These are phyloP conservation scores for Nicotiana rustica DNA, from an alignment of 305 asterid genomes.

Conservation along the genomic window DNA sequence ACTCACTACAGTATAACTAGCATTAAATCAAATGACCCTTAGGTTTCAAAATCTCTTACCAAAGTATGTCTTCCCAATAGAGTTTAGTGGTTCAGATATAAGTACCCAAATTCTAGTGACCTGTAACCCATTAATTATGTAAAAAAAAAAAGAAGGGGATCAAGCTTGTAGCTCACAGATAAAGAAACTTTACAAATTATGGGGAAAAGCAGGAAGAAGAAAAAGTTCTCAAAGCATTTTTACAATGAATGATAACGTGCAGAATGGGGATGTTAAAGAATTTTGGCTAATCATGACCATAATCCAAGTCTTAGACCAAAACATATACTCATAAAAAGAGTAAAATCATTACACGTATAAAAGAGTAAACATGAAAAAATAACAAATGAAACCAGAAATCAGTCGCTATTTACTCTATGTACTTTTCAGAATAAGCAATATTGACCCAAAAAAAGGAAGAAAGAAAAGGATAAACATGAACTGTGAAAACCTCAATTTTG, in stretches of 20 bases:
- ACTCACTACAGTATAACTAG: background rate
- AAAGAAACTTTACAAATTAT: background rate
- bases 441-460: background rate
- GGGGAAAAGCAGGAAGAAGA: background rate
- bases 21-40: background rate
- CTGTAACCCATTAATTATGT: conserved; percentile 23
- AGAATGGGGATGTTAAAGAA: background rate
- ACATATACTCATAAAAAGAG: conserved; percentile 16
- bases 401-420: conserved; percentile 34
- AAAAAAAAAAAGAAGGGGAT: background rate
- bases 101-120: background rate
- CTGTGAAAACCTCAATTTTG: background rate
- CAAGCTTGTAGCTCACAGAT: conserved; percentile 1
- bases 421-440: conserved; percentile 8
- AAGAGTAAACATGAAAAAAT: conserved; percentile 18
- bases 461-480: conserved; percentile 4
- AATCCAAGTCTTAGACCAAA: background rate
- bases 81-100: background rate
- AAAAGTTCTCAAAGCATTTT: background rate
- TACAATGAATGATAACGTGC: background rate
- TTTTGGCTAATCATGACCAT: background rate
- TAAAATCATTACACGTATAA: conserved; percentile 23
- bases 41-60: background rate
- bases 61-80: background rate
- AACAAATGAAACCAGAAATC: background rate